Percentiles rank a stretch among this genome's conserved stretches.
phyloP scores from a whole-genome alignment of 208 protist species.

The Acanthamoeba divionensis region DNA sequence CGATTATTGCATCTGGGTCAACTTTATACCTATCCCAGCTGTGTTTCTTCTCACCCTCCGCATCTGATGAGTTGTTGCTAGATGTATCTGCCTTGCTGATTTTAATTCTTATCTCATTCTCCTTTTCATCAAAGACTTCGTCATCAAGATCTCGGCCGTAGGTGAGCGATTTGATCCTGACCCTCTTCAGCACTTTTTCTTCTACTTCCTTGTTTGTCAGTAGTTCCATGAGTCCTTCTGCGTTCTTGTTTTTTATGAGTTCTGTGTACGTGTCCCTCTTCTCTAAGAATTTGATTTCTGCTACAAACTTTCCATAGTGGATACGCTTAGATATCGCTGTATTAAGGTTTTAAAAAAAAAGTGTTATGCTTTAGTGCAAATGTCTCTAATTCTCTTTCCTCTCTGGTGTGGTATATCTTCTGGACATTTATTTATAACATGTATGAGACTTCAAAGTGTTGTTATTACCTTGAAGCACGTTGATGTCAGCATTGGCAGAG shows the following conservation, averaged over 20 bases:
- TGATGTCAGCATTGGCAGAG: constrained; percentile 37
- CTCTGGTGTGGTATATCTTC: too few species aligned
- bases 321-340: constrained; percentile 80
- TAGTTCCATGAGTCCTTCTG: constrained; percentile 70
- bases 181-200: constrained; percentile 63
- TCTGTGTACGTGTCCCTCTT: constrained; percentile 55
- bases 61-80: too few species aligned
- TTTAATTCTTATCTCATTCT: too few species aligned
- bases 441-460: too few species aligned
- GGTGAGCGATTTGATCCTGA: constrained; percentile 65
- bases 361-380: too few species aligned
- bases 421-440: too few species aligned
- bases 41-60: too few species aligned
- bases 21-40: too few species aligned
- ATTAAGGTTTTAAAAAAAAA: too few species aligned
- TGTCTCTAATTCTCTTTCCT: too few species aligned
- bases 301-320: constrained; percentile 81
- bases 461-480: not conserved
- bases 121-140: too few species aligned
- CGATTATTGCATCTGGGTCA: constrained; percentile 66
- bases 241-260: constrained; percentile 66
- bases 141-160: constrained; percentile 59
- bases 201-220: constrained; percentile 76
- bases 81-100: too few species aligned
- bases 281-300: constrained; percentile 73